A percentile compares a stretch with the other conserved stretches of the same genome.
Evolutionary conservation across 192 early-diverging fungal genomes (phyloP).

Genomic region (Coemansia asiatica): DNA sequence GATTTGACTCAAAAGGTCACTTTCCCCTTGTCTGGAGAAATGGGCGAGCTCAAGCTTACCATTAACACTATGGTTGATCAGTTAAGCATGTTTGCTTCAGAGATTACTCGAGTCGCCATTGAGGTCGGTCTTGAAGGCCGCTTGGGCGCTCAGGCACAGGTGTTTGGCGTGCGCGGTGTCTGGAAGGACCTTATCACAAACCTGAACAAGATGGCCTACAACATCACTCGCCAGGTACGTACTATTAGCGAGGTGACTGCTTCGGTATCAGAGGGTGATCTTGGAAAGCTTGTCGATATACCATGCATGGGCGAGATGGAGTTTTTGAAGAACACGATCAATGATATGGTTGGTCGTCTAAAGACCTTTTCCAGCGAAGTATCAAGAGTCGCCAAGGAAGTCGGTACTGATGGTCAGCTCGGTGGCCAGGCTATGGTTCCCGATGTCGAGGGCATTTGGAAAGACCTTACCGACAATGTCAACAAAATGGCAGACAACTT

Average conservation of each 20-base stretch:
- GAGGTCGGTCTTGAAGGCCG: conserved; percentile 73
- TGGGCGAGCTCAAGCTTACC: conserved; percentile 60
- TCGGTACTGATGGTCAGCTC: conserved; percentile 69
- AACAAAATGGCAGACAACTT: conserved; percentile 62
- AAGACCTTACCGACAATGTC: conserved; percentile 58
- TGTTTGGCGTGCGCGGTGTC: conserved; percentile 51
- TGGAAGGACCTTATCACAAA: conserved; percentile 63
- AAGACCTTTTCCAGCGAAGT: conserved; percentile 60
- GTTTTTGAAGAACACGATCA: conserved; percentile 65
- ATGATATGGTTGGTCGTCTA: conserved; percentile 61
- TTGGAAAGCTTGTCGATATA: conserved; percentile 22
- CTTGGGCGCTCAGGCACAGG: conserved; percentile 66
- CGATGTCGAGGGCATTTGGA: conserved; percentile 66
- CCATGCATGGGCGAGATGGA: conserved; percentile 59
- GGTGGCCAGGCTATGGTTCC: conserved; percentile 67
- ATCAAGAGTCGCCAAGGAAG: conserved; percentile 66
- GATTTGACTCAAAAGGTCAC: conserved; percentile 60
- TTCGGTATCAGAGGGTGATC: conserved; percentile 59
- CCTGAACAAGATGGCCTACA: conserved; percentile 65
- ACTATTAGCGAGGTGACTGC: conserved; percentile 61
- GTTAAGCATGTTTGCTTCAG: conserved; percentile 59
- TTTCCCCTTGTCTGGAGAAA: conserved; percentile 60
- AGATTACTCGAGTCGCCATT: conserved; percentile 69
- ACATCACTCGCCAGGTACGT: conserved; percentile 63
- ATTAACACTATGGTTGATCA: conserved; percentile 59